These are phyloP conservation scores for Saururus chinensis DNA, from an alignment of 164 flowering plant species.

Conservation along the genomic window DNA sequence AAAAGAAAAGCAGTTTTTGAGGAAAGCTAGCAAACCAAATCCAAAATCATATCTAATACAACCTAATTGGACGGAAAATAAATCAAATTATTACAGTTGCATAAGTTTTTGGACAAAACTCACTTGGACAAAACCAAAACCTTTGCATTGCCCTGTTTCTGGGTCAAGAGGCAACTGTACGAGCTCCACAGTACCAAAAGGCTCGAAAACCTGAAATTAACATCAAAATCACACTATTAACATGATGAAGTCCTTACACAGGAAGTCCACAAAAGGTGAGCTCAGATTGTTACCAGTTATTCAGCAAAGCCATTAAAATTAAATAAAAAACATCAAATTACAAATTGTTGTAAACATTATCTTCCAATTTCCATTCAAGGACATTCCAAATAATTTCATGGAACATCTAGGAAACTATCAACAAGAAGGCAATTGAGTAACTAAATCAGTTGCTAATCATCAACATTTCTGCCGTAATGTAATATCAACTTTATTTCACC, in stretches of 20 bases:
- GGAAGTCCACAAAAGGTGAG: background rate
- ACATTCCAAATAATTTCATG: no score
- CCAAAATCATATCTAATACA: background rate
- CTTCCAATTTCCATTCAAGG: no score
- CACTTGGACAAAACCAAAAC: constrained; percentile 93
- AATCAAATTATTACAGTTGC: background rate
- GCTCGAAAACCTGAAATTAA: constrained; percentile 66
- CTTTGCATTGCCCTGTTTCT: constrained; percentile 96
- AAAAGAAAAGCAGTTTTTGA: background rate
- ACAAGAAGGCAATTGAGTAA: no score
- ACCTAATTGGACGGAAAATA: background rate
- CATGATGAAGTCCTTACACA: background rate
- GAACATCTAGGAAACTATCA: no score
- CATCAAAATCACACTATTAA: background rate
- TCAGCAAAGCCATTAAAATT: no score
- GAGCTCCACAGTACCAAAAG: constrained; percentile 92
- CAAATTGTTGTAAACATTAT: no score
- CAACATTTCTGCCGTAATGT: no score
- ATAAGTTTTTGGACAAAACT: constrained; percentile 9
- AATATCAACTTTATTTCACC: no score
- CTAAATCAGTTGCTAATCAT: no score
- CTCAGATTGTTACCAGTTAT: no score
- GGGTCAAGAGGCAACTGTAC: constrained; percentile 88
- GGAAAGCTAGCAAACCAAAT: no score
- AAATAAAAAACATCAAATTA: no score